Evolutionary conservation across 1,284 basidiomycete genomes (phyloP), one percentile per base, ranked within the genome.

Genomic region (Ganoderma lucidum): DNA sequence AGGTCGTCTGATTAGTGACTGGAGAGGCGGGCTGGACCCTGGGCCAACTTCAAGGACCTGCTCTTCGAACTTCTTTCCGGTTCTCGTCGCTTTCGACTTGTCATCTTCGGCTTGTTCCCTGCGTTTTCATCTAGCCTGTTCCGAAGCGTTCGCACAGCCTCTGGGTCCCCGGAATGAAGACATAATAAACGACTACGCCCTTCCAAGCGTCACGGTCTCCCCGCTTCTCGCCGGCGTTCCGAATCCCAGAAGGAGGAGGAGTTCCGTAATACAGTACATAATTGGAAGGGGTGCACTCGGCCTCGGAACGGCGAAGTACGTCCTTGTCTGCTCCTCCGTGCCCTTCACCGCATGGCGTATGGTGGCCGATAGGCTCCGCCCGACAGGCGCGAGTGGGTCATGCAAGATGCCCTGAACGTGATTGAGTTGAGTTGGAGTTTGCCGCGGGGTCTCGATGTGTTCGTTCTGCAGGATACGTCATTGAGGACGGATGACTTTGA

Each of bases 181-280:
- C n/a, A n/a, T n/a, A n/a, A n/a, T n/a, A n/a, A n/a, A n/a, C 39
- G 83, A 86, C 69, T 85, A 86, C 67, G 70, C 78, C 0, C 74
- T 86, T 30, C 83, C 84, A 1, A 79, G 80, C n/a, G 63, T 80
- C 42, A 84, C 83, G 6, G 76, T 75, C 15, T 64, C 81, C 10
- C 78, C 79, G 6, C 65, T 78, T 19, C 71, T 86, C 17, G 71
- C 23, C 23, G 23, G 23, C 23, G 23, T 23, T 23, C 23, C 23
- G 23, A 23, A 23, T 23, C 23, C 23, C n/a, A n/a, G 64, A 74
- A 80, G 35, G 77, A 80, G 35, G 70, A 76, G 6, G 72, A 78
- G 0, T 83, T 80, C 65, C 74, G 76, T n/a, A 80, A 83, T 30
- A 23, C 23, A 23, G 23, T 23, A 23, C 23, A 23, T n/a, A 83